phyloP scores from a whole-genome alignment of 257 asterid genomes.

The Scutellaria minor region DNA sequence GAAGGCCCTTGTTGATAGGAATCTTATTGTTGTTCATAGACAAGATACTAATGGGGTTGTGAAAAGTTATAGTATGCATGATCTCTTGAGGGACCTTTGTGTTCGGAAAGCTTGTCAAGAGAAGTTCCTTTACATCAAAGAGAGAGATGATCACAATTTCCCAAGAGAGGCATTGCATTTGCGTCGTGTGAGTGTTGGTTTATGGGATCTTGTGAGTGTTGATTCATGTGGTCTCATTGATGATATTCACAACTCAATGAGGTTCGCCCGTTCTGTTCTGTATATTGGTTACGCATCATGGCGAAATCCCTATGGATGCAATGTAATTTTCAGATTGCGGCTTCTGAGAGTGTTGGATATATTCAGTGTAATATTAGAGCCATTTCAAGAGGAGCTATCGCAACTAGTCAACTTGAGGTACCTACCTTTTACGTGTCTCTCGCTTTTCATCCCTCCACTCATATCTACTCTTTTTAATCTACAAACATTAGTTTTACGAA shows the following conservation, averaged over 20 bases:
- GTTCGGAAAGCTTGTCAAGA: slow-evolving; percentile 21
- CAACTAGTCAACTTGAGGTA: slow-evolving; percentile 31
- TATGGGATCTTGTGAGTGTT: background rate
- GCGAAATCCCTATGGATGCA: background rate
- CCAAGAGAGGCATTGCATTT: background rate
- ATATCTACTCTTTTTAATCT: slow-evolving; percentile 15
- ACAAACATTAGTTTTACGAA: slow-evolving; percentile 19
- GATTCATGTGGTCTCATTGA: slow-evolving; percentile 6
- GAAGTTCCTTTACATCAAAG: slow-evolving; percentile 5
- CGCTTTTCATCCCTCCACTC: background rate
- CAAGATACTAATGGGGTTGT: background rate
- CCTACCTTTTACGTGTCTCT: background rate
- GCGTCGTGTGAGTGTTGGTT: slow-evolving; percentile 9
- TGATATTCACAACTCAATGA: background rate
- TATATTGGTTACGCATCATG: background rate
- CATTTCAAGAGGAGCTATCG: slow-evolving; percentile 27
- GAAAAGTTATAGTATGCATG: slow-evolving; percentile 30
- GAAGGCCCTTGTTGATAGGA: slow-evolving; percentile 6
- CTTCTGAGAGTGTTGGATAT: slow-evolving; percentile 34
- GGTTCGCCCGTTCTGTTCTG: background rate
- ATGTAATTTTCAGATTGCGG: background rate
- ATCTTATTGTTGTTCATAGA: slow-evolving; percentile 12
- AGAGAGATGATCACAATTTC: background rate
- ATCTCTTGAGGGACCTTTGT: slow-evolving; percentile 33
- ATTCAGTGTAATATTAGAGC: background rate